Evolutionary conservation across 2,329 filamentous ascomycete species (phyloP), one percentile per base, ranked within the genome.

Genomic region (Xylaria sp.): DNA sequence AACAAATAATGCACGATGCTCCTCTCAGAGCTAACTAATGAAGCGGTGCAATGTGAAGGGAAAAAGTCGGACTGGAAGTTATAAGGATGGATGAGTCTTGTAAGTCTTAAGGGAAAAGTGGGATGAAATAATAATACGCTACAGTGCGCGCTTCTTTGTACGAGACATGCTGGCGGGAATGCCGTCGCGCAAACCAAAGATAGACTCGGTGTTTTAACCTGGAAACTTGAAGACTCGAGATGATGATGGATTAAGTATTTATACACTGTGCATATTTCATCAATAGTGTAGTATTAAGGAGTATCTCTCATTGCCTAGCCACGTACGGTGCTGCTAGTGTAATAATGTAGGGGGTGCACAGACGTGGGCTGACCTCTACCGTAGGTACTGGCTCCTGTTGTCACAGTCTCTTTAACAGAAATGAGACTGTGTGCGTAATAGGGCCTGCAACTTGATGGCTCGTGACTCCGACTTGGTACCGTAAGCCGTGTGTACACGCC

Each of bases 111-210:
- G 31, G 44, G 5, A 67, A 67, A 60, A 41, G 62, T 57, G 66
- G 66, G 57, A 57, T 52, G 34, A 28, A 66, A 18, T 62, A 48
- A 65, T n/a, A 46, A 46, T 48, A 64, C 10, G 18, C 57, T 52
- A 70, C 65, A 67, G 65, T 67, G 62, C 28, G 59, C 13, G 41
- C 13, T 64, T 25, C 55, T 50, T 67, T 61, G 56, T 60, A 51
- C 50, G 6, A 66, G 34, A 20, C 23, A 59, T 10, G 25, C 34
- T 55, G 50, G 61, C 69, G 66, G 66, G 60, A 71, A 69, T 67
- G 66, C 69, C 66, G 66, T 69, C 57, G 51, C 23, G 63, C 52
- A 68, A 71, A 50, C 48, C 46, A 62, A 57, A 52, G 61, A 56
- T 41, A 41, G 54, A 28, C 34, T 56, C 20, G 20, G 34, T 57